These are phyloP conservation scores for Acanthochlamys bracteata DNA, from an alignment of 106 monocot species.

Conservation along the genomic window DNA sequence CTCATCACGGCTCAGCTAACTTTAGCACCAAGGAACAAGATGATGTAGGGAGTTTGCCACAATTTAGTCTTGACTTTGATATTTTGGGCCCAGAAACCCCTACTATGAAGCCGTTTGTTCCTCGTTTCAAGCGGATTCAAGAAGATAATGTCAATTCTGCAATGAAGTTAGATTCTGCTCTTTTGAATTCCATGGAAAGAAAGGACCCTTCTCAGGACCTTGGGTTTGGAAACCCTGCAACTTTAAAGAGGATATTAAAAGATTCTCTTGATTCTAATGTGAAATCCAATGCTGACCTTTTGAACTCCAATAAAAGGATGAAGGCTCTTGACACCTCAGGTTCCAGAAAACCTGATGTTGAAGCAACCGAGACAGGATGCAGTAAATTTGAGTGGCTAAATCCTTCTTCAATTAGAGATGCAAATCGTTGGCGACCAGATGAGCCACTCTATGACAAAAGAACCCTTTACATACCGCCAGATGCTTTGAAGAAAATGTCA, in stretches of 20 bases:
- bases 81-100: conserved; percentile 54
- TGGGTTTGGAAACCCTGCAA: neutral
- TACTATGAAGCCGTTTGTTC: conserved; percentile 31
- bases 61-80: conserved; percentile 13
- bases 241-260: conserved; percentile 62
- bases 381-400: conserved; percentile 95
- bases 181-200: conserved; percentile 36
- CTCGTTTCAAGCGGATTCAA: conserved; percentile 64
- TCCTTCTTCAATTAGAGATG: conserved; percentile 63
- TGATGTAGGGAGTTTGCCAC: neutral
- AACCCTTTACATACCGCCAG: conserved; percentile 79
- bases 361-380: conserved; percentile 24
- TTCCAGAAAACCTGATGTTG: conserved; percentile 5
- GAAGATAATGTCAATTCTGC: conserved; percentile 26
- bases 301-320: conserved; percentile 39
- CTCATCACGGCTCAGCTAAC: conserved; percentile 2
- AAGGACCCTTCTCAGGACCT: conserved; percentile 24
- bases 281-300: conserved; percentile 8
- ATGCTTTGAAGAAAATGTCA: conserved; percentile 72
- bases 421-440: conserved; percentile 48
- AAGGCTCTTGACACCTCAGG: conserved; percentile 24
- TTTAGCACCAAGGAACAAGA: conserved; percentile 1
- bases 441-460: conserved; percentile 81
- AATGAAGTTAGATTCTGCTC: conserved; percentile 8
- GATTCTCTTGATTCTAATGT: conserved; percentile 16